Base-by-base conservation (phyloP, 768 basidiomycete genomes). In the Paxillus involutus region DNA sequence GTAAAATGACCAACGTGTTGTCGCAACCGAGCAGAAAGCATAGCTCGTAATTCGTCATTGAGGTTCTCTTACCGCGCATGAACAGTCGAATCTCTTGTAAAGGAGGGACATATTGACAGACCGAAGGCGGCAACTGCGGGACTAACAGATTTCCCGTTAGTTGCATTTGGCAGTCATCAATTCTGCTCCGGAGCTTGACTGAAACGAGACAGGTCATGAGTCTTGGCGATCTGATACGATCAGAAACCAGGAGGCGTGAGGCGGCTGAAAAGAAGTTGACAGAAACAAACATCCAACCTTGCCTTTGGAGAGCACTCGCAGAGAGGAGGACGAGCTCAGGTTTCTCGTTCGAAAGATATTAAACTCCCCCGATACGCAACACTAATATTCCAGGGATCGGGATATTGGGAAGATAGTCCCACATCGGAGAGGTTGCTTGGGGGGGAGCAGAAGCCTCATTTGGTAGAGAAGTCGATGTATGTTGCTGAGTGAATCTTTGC, bases 151-250 rank as follows among this genome's bases (percentile, higher is more conserved):
- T 46, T 45, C 21, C 33, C 40, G 26, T 42, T 42, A 44, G 44
- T 50, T 46, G 49, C 17, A 42, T 63, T 65, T 24, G 11, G 46
- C 67, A 62, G 51, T 63, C 59, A 63, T 63, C 5, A 21, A 50
- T 52, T 37, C 51, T 52, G 41, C 53, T 45, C 53, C 65, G 68
- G 67, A 68, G 67, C 67, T 68, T 63, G 66, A 67, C 47, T 12
- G 46, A 26, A 63, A 65, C 46, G 65, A 68, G 68, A 68, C 65
- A 56, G 48, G 52, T 3, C 40, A 19, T 39, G 57, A 57, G 52
- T 52, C 35, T 52, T 66, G 58, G 64, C 63, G 62, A 69, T 61
- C 67, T 60, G 65, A 70, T 66, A 68, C 68, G 24, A 68, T 66
- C 57, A 53, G 49, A 40, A 57, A 57, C 14, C 66, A 65, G 58